Evolutionary conservation across 2,329 filamentous ascomycete species (phyloP).

Genomic region (Neopestalotiopsis rosae): DNA sequence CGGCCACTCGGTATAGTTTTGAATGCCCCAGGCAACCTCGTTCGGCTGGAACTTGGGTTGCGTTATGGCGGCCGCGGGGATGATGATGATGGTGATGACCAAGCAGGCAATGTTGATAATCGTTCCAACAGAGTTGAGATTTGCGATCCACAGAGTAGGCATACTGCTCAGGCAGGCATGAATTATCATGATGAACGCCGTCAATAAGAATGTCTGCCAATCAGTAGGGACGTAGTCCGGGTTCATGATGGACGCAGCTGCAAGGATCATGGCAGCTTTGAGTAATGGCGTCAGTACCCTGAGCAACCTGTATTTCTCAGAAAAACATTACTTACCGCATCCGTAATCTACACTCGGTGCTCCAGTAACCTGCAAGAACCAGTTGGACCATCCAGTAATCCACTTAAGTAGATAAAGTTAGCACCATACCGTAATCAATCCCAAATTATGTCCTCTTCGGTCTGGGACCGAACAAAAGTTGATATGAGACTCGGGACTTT

Average conservation of each 20-base stretch:
- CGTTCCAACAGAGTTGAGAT: constrained; percentile 72
- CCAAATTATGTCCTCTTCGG: no score
- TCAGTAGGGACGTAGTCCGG: constrained; percentile 67
- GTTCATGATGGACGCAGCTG: constrained; percentile 70
- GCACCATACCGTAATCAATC: no score
- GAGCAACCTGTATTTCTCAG: not conserved
- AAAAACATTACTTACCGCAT: constrained; percentile 30
- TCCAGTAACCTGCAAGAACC: constrained; percentile 39
- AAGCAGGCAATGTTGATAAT: constrained; percentile 74
- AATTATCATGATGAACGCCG: constrained; percentile 69
- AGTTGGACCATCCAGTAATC: constrained; percentile 38
- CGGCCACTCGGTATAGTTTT: constrained; percentile 70
- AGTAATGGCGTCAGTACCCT: not conserved
- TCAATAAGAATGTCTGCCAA: constrained; percentile 74
- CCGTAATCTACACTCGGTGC: constrained; percentile 39
- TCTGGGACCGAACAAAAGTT: no score
- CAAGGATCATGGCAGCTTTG: constrained; percentile 70
- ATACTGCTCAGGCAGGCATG: constrained; percentile 72
- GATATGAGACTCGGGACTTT: not conserved
- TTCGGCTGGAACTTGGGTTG: constrained; percentile 50
- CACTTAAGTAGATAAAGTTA: constrained; percentile 22
- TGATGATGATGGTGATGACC: constrained; percentile 70
- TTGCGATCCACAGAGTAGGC: constrained; percentile 73
- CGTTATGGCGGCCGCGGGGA: constrained; percentile 62
- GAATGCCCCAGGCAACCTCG: constrained; percentile 67